Conservation (phyloP, 2,329 filamentous ascomycete species). For the Fusarium aywerte region DNA sequence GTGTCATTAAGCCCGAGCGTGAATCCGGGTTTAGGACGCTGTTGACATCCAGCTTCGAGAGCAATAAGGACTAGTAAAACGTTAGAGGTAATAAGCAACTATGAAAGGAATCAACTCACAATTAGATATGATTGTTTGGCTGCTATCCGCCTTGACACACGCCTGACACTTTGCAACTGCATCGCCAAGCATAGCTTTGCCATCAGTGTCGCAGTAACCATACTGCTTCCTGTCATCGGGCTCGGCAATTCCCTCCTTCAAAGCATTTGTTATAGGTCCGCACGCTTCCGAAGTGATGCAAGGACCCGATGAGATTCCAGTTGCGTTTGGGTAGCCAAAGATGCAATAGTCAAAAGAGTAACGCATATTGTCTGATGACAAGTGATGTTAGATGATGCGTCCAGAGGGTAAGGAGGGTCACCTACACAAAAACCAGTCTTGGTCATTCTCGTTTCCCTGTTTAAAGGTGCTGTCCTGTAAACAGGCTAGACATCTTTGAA, state of each 20-base stretch:
- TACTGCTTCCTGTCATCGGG: constrained; percentile 52
- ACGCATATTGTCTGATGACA: constrained; percentile 61
- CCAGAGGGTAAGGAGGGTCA: neutral
- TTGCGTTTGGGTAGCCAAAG: constrained; percentile 63
- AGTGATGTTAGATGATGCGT: neutral
- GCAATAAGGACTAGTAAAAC: constrained; percentile 59
- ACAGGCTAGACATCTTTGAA: constrained; percentile 62
- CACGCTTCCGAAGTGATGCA: constrained; percentile 64
- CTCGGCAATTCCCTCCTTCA: constrained; percentile 55
- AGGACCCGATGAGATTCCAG: constrained; percentile 57
- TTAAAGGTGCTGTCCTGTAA: constrained; percentile 62
- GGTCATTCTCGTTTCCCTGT: constrained; percentile 61
- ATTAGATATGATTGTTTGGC: constrained; percentile 60
- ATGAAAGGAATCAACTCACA: constrained; percentile 51
- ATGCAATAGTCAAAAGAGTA: constrained; percentile 64
- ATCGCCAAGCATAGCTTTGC: constrained; percentile 49
- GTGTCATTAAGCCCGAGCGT: constrained; percentile 57
- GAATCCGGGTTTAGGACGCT: constrained; percentile 55
- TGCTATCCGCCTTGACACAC: constrained; percentile 58
- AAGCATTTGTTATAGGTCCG: constrained; percentile 55
- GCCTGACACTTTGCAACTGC: constrained; percentile 56
- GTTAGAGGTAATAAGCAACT: constrained; percentile 4
- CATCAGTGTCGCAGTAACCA: constrained; percentile 59
- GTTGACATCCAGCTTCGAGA: constrained; percentile 62
- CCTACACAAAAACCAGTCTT: constrained; percentile 68